Evolutionary conservation across 2,329 filamentous ascomycete species (phyloP).

Genomic region (Talaromyces sp.): DNA sequence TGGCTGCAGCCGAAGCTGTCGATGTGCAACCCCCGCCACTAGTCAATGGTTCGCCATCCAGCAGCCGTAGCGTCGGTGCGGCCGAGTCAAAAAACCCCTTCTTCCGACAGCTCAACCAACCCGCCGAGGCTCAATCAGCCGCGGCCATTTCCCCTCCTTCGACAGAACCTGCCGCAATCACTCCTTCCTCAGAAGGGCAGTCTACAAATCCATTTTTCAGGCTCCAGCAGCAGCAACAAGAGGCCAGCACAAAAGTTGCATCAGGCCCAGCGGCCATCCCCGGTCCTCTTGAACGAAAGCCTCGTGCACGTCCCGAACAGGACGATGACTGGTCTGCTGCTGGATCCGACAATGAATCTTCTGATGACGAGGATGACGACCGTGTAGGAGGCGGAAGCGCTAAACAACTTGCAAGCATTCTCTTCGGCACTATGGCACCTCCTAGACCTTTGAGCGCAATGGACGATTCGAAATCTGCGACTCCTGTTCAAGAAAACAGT

Average conservation of each 20-base stretch:
- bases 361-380: slow-evolving; percentile 70
- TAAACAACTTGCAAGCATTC: slow-evolving; percentile 86
- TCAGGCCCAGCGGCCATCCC: slow-evolving; percentile 46
- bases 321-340: slow-evolving; percentile 73
- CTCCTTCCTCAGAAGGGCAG: slow-evolving; percentile 47
- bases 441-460: slow-evolving; percentile 82
- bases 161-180: slow-evolving; percentile 39
- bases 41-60: slow-evolving; percentile 42
- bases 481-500: slow-evolving; percentile 48
- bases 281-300: slow-evolving; percentile 46
- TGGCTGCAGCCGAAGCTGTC: slow-evolving; percentile 21
- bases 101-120: slow-evolving; percentile 80
- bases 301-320: slow-evolving; percentile 54
- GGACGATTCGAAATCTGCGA: slow-evolving; percentile 56
- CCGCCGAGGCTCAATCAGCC: slow-evolving; percentile 50
- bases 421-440: slow-evolving; percentile 96
- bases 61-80: slow-evolving; percentile 55
- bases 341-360: slow-evolving; percentile 72
- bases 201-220: slow-evolving; percentile 98
- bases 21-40: slow-evolving; percentile 20
- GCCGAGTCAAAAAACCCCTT: slow-evolving; percentile 91
- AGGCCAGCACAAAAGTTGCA: slow-evolving; percentile 50
- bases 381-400: slow-evolving; percentile 76
- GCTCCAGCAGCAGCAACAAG: slow-evolving; percentile 54
- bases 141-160: slow-evolving; percentile 44